Percentiles rank a stretch among this genome's conserved stretches.
Evolutionary conservation across 1,284 basidiomycete genomes (phyloP).

Genomic region (Mycena sp.): DNA sequence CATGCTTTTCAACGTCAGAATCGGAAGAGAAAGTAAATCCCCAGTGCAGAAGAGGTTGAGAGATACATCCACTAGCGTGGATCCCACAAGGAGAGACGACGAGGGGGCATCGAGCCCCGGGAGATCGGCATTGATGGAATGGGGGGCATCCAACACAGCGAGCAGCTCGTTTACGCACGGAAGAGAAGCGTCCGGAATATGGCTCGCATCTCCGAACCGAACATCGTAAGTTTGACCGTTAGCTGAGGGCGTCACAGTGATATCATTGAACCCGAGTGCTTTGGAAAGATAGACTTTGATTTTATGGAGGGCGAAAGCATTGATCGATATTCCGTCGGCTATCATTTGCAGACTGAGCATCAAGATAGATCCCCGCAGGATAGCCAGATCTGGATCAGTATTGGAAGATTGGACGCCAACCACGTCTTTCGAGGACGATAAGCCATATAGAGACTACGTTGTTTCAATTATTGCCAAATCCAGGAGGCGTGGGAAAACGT

Average conservation of each 20-base stretch:
- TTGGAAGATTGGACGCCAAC: conserved; percentile 21
- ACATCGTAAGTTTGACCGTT: conserved; percentile 62
- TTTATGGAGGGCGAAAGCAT: conserved; percentile 60
- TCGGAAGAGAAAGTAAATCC: conserved; percentile 56
- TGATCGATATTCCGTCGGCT: conserved; percentile 64
- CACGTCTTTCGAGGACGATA: conserved; percentile 45
- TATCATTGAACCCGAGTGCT: conserved; percentile 62
- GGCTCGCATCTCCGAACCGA: conserved; percentile 56
- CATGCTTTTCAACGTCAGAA: conserved; percentile 62
- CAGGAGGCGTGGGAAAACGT: conserved; percentile 25
- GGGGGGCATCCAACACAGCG: conserved; percentile 65
- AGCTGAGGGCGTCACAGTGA: conserved; percentile 54
- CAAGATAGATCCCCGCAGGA: conserved; percentile 64
- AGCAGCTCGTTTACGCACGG: conserved; percentile 68
- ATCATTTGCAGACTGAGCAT: conserved; percentile 71
- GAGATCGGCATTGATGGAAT: conserved; percentile 50
- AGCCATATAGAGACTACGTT: conserved; percentile 56
- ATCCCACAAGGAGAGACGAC: conserved; percentile 61
- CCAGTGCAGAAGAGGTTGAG: conserved; percentile 58
- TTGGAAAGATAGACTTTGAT: conserved; percentile 69
- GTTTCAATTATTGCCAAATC: neutral
- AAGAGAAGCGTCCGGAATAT: conserved; percentile 53
- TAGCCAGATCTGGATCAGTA: conserved; percentile 56
- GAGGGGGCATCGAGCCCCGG: conserved; percentile 47
- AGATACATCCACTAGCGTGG: conserved; percentile 67